These are phyloP conservation scores for Phialophora expanda DNA, from an alignment of 2,329 filamentous ascomycete genomes.

Conservation along the genomic window DNA sequence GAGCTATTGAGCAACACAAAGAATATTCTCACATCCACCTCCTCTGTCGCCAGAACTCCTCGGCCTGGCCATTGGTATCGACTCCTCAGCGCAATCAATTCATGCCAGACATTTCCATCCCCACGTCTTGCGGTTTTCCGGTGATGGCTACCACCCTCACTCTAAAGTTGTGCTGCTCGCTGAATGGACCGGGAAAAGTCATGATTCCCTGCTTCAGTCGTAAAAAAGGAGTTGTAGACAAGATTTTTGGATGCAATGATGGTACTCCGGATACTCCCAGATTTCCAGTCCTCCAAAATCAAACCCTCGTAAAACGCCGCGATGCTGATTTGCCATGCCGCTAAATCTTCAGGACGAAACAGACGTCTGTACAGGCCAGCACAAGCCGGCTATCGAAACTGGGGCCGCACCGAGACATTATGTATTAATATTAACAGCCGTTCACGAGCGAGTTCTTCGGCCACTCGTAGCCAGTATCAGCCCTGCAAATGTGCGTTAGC, in stretches of 20 bases:
- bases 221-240: slow-evolving; percentile 33
- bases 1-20: slow-evolving; percentile 13
- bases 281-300: slow-evolving; percentile 24
- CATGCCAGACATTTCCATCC: slow-evolving; percentile 17
- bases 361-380: slow-evolving; percentile 34
- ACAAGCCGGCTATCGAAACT: slow-evolving; percentile 26
- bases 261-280: slow-evolving; percentile 25
- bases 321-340: slow-evolving; percentile 34
- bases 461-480: slow-evolving; percentile 60
- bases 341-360: slow-evolving; percentile 33
- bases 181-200: slow-evolving; percentile 28
- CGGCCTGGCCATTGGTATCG: not conserved
- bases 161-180: slow-evolving; percentile 27
- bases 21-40: slow-evolving; percentile 5
- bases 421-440: slow-evolving; percentile 52
- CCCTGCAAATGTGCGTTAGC: slow-evolving; percentile 44
- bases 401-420: slow-evolving; percentile 33
- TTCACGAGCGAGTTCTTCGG: slow-evolving; percentile 67
- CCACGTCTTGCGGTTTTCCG: slow-evolving; percentile 5
- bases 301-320: slow-evolving; percentile 29
- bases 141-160: slow-evolving; percentile 13
- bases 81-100: slow-evolving; percentile 1
- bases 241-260: slow-evolving; percentile 28
- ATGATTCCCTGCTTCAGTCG: slow-evolving; percentile 33
- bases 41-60: not conserved